A percentile compares a stretch with the other conserved stretches of the same genome.
Evolutionary conservation across 75 land plant genomes (phyloP).

Genomic region (Selaginella tamariscina): DNA sequence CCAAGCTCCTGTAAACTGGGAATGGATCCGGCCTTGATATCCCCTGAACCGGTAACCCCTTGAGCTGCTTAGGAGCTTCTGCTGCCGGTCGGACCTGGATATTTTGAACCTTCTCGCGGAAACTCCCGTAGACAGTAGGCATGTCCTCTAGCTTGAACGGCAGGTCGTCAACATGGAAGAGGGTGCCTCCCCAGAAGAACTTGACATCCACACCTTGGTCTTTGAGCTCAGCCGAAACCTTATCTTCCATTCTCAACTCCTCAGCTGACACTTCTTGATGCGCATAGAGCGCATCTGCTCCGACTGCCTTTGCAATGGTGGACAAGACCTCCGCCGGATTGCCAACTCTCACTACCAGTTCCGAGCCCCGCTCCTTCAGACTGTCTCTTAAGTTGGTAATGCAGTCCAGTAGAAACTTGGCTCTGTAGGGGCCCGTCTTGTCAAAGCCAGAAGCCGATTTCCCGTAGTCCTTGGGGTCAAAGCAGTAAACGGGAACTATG

Average conservation of each 20-base stretch:
- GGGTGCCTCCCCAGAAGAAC: constrained; percentile 96
- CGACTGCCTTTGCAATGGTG: constrained; percentile 58
- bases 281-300: constrained; percentile 75
- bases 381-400: constrained; percentile 51
- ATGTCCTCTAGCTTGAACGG: constrained; percentile 80
- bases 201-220: constrained; percentile 78
- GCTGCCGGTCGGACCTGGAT: constrained; percentile 46
- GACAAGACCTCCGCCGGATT: constrained; percentile 61
- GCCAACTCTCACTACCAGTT: constrained; percentile 67
- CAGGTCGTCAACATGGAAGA: constrained; percentile 78
- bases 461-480: constrained; percentile 85
- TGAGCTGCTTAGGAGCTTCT: constrained; percentile 53
- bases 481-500: constrained; percentile 78
- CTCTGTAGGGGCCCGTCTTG: constrained; percentile 74
- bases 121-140: constrained; percentile 76
- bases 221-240: constrained; percentile 57
- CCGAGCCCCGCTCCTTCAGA: constrained; percentile 55
- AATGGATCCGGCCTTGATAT: constrained; percentile 73
- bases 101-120: constrained; percentile 59
- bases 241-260: constrained; percentile 64
- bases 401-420: constrained; percentile 61
- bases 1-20: constrained; percentile 71
- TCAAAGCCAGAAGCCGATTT: constrained; percentile 85
- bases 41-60: constrained; percentile 64
- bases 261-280: constrained; percentile 74